Evolutionary conservation across 441 rosid genomes (phyloP).

Genomic region (Populus hybrid): DNA sequence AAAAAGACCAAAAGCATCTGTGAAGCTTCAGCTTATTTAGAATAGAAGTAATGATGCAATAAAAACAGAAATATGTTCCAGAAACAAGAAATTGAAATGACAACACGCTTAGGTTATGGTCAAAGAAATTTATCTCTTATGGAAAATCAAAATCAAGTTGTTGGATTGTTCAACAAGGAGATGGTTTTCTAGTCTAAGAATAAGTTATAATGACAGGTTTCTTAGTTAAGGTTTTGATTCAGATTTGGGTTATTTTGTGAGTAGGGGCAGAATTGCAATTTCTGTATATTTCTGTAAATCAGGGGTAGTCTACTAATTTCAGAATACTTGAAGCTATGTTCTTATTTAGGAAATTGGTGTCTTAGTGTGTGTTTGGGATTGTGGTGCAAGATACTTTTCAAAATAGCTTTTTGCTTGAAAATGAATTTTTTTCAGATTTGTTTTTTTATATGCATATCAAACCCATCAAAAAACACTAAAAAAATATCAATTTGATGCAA

Average conservation of each 20-base stretch:
- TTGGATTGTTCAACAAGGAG: not conserved
- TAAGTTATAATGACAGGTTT: not conserved
- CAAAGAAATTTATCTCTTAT: not conserved
- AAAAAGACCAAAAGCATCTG: not conserved
- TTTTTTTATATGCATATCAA: too few species aligned
- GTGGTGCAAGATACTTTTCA: not conserved
- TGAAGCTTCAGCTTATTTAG: not conserved
- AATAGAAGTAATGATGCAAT: not conserved
- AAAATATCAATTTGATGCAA: too few species aligned
- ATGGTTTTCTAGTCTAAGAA: not conserved
- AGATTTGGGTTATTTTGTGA: not conserved
- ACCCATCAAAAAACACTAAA: too few species aligned
- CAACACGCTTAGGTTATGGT: not conserved
- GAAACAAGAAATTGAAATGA: constrained; percentile 1
- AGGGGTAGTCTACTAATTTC: not conserved
- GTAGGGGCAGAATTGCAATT: not conserved
- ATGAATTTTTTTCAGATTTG: too few species aligned
- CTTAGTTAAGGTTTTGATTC: not conserved
- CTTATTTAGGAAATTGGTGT: not conserved
- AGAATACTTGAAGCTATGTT: too few species aligned
- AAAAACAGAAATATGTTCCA: not conserved
- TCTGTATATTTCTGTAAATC: not conserved
- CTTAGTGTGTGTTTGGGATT: not conserved
- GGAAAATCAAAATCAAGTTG: not conserved
- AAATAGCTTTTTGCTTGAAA: too few species aligned